Conservation (phyloP, 129 eudicot genomes). For the Flaveria linearis region DNA sequence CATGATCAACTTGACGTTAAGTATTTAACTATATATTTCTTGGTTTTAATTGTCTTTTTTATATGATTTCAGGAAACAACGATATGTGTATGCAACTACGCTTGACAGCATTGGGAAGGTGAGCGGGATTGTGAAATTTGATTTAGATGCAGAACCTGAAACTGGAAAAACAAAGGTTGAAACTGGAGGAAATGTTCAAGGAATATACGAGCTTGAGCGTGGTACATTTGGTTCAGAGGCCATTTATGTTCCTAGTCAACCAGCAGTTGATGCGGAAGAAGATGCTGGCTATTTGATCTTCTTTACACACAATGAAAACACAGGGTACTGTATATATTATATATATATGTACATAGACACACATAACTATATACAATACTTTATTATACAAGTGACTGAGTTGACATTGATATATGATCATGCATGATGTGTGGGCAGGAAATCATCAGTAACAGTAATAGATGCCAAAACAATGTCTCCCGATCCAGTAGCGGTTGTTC, state of each 20-base stretch:
- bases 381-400: neutral
- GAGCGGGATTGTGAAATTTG: slow-evolving; percentile 77
- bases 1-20: no score
- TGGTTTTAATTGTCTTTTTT: neutral
- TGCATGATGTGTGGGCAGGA: slow-evolving; percentile 42
- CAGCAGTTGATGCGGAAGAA: slow-evolving; percentile 67
- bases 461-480: slow-evolving; percentile 96
- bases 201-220: slow-evolving; percentile 67
- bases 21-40: neutral
- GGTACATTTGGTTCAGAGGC: slow-evolving; percentile 94
- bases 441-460: slow-evolving; percentile 73
- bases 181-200: slow-evolving; percentile 85
- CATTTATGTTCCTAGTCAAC: slow-evolving; percentile 67
- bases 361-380: neutral
- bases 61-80: slow-evolving; percentile 70
- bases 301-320: slow-evolving; percentile 82
- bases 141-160: slow-evolving; percentile 79
- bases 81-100: slow-evolving; percentile 74
- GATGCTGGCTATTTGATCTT: slow-evolving; percentile 93
- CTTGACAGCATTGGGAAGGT: slow-evolving; percentile 78
- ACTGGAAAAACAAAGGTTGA: slow-evolving; percentile 63
- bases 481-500: slow-evolving; percentile 92
- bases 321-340: slow-evolving; percentile 49
- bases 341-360: no score
- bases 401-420: neutral